phyloP scores from a whole-genome alignment of 441 rosid species.

The Populus hybrid region DNA sequence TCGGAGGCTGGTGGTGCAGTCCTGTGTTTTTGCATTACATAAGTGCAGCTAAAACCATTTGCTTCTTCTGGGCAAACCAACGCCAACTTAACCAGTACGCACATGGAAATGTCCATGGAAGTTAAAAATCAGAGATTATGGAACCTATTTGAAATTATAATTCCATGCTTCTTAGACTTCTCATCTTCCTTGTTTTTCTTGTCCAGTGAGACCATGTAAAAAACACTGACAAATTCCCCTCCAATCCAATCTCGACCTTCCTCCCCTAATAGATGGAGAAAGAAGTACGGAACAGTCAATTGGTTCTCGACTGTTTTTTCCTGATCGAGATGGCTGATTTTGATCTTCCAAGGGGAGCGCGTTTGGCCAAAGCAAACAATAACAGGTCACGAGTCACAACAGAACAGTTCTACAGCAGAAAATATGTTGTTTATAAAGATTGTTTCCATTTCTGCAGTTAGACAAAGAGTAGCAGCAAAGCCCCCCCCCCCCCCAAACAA shows the following conservation, averaged over 20 bases:
- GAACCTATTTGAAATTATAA: background rate
- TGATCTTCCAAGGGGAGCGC: background rate
- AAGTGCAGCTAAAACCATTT: background rate
- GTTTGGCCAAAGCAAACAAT: background rate
- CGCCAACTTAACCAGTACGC: background rate
- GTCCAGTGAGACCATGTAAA: too few relatives aligned
- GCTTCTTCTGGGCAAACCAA: background rate
- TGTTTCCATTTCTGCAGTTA: background rate
- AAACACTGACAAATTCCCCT: background rate
- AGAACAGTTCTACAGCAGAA: background rate
- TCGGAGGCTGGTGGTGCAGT: background rate
- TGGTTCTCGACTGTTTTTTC: background rate
- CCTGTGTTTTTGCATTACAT: background rate
- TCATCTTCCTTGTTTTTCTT: too few relatives aligned
- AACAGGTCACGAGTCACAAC: background rate
- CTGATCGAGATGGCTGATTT: background rate
- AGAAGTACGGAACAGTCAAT: background rate
- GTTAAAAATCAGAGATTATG: background rate
- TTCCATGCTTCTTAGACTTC: background rate
- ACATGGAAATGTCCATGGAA: background rate
- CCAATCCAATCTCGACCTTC: background rate
- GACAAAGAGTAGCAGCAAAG: too few relatives aligned
- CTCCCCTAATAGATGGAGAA: background rate
- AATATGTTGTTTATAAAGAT: background rate
- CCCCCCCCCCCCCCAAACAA: too few relatives aligned